Base-by-base conservation (phyloP, 768 basidiomycete genomes). In the Sporobolomyces roseus region DNA sequence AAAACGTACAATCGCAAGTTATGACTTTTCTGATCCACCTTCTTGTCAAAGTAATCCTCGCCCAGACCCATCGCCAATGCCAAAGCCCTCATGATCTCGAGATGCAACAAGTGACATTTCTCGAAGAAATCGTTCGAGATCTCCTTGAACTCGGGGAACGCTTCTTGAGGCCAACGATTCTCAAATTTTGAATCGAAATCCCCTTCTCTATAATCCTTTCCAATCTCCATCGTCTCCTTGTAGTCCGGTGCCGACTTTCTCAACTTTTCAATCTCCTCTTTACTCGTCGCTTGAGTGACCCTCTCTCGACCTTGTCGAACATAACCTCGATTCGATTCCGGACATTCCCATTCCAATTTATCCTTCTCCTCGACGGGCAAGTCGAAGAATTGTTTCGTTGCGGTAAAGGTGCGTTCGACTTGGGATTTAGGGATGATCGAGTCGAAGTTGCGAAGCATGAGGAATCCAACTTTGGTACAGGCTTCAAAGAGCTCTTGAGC, bases 141-240 rank as follows among this genome's bases (percentile, higher is more conserved):
- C 29, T 80, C 77, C 76, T 87, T 88, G 80, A 91, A 93, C 13
- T 77, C 81, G 1, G 89, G 88, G 2, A 80, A 84, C 59, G 85
- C 83, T 3, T 68, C 85, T 49, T 80, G 79, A 5, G 88, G 90
- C 91, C 91, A 93, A 71, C 83, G 83, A 77, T 93, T 93, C 77
- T 68, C 66, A 72, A 67, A 77, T 23, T 36, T 33, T 4, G 65
- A 59, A 52, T 63, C 73, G 32, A 41, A 55, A 21, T 63, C 30
- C 21, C 89, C 89, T 85, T 87, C 88, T 65, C 53, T 43, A 49
- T 66, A 66, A 27, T 93, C 90, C 30, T 88, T 83, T 35, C 91
- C 90, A 51, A 93, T 91, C 78, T 93, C 91, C 86, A 93, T 90
- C 12, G 85, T 82, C 78, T 93, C 90, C 78, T 72, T 74, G 64